Conservation (phyloP, 1,139 yeast species). For the Wickerhamomyces sp. region DNA sequence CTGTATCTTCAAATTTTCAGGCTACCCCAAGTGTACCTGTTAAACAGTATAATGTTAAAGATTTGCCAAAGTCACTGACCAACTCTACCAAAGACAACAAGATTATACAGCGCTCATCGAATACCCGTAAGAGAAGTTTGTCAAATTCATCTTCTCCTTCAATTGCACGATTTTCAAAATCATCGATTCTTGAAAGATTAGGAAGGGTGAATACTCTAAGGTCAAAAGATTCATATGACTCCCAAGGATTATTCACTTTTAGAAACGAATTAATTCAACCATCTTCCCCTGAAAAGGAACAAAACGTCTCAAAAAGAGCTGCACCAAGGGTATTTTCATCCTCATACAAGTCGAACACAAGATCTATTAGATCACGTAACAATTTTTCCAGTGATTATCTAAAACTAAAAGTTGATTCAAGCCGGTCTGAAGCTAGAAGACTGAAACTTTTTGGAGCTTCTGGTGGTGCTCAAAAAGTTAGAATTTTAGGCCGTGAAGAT, state of each 20-base stretch:
- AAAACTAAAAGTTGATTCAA: constrained; percentile 33
- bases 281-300: constrained; percentile 10
- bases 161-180: constrained; percentile 18
- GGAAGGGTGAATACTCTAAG: constrained; percentile 27
- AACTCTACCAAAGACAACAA: constrained; percentile 21
- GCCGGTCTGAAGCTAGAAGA: constrained; percentile 35
- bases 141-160: constrained; percentile 14
- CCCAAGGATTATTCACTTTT: constrained; percentile 34
- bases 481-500: constrained; percentile 19
- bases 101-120: constrained; percentile 8
- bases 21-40: constrained; percentile 10
- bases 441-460: constrained; percentile 30
- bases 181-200: constrained; percentile 30
- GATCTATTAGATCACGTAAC: constrained; percentile 14
- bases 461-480: constrained; percentile 26
- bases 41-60: constrained; percentile 26
- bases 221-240: constrained; percentile 22
- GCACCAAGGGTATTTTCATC: constrained; percentile 14
- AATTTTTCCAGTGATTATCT: constrained; percentile 18
- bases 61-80: constrained; percentile 35
- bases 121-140: constrained; percentile 21
- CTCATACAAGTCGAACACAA: constrained; percentile 11
- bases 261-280: constrained; percentile 20
- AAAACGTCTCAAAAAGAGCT: constrained; percentile 5
- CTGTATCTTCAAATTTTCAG: no score